phyloP scores from a whole-genome alignment of 345 rosid species.

The Populus simonii region DNA sequence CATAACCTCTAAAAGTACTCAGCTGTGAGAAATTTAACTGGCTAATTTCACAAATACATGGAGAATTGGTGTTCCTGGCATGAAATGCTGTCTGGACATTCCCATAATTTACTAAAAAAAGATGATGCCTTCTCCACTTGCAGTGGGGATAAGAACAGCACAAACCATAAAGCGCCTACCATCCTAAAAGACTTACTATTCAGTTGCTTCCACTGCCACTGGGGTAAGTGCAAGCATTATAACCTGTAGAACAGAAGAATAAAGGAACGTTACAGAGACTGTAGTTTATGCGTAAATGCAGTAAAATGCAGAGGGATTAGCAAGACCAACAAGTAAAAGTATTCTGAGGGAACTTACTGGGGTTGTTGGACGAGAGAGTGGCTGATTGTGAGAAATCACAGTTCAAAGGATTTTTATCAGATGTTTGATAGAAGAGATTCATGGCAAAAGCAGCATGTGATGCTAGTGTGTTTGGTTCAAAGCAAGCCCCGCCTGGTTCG shows the following conservation, averaged over 20 bases:
- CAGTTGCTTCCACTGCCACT: constrained; percentile 31
- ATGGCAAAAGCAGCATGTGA: constrained; percentile 79
- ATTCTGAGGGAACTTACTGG: constrained; percentile 1
- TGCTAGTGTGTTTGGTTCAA: constrained; percentile 61
- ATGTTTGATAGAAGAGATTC: constrained; percentile 65
- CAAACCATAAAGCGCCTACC: not conserved
- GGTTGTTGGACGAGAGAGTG: constrained; percentile 12
- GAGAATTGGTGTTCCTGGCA: too few species aligned
- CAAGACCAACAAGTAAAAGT: not conserved
- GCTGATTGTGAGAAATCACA: constrained; percentile 83
- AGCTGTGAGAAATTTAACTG: too few species aligned
- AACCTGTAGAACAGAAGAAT: constrained; percentile 26
- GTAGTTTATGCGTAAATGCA: not conserved
- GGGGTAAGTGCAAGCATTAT: constrained; percentile 41
- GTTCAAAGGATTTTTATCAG: constrained; percentile 45
- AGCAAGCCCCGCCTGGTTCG: constrained; percentile 71
- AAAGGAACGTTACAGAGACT: not conserved
- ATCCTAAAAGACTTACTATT: not conserved
- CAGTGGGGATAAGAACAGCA: too few species aligned
- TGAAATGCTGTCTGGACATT: too few species aligned
- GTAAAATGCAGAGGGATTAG: not conserved
- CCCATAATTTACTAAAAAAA: too few species aligned
- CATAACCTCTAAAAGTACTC: too few species aligned
- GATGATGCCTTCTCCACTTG: too few species aligned
- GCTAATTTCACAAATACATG: too few species aligned